Evolutionary conservation across 768 basidiomycete genomes (phyloP).

Genomic region (Mycena indigotica): DNA sequence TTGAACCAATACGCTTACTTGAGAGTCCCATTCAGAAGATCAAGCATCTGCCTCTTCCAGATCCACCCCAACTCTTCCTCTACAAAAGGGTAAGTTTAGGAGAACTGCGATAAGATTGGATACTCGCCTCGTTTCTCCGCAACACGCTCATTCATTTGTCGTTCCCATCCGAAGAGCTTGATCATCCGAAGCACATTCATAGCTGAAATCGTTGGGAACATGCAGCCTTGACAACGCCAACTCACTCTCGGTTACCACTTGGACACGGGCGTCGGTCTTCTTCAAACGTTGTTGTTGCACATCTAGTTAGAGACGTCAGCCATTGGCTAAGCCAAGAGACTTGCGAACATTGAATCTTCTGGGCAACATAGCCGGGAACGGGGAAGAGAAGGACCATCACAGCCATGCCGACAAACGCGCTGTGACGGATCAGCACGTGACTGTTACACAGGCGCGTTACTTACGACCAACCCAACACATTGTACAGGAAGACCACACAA

Average conservation of each 20-base stretch:
- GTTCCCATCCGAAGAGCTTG: conserved; percentile 70
- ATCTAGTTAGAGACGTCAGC: not conserved
- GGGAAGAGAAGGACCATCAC: conserved; percentile 43
- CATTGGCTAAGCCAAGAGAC: too few relatives aligned
- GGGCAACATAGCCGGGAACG: conserved; percentile 59
- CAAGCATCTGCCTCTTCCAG: conserved; percentile 43
- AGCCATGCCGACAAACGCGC: conserved; percentile 59
- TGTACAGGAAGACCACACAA: conserved; percentile 48
- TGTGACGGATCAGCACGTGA: conserved; percentile 21
- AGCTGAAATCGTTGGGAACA: too few relatives aligned
- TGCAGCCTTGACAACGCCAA: too few relatives aligned
- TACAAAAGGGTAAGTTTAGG: not conserved
- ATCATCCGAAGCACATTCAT: conserved; percentile 68
- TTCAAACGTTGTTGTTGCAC: conserved; percentile 57
- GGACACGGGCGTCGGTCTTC: conserved; percentile 63
- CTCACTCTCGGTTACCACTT: conserved; percentile 65
- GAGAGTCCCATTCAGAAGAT: conserved; percentile 46
- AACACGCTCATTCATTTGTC: conserved; percentile 56
- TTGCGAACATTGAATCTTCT: conserved; percentile 42
- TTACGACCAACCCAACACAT: conserved; percentile 53
- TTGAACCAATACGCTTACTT: conserved; percentile 37
- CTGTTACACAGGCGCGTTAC: not conserved
- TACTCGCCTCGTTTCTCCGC: conserved; percentile 64
- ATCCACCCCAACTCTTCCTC: not conserved
- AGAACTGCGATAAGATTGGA: conserved; percentile 44